Evolutionary conservation across 108 stramenopile species (phyloP).

Genomic region (Poteriospumella lacustris): DNA sequence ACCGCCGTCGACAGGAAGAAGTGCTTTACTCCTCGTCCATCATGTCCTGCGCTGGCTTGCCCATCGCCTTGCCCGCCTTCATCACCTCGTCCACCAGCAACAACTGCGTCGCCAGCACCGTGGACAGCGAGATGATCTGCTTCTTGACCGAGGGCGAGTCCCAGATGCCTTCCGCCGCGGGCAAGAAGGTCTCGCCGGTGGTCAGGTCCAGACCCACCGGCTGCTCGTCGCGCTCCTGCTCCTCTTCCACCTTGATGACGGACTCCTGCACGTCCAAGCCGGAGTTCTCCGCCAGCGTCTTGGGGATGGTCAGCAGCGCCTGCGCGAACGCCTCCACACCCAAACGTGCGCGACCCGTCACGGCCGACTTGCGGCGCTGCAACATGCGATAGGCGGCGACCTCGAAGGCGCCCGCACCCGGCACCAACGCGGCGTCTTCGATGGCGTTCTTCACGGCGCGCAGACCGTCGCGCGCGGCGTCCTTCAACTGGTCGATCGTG

Average conservation of each 20-base stretch:
- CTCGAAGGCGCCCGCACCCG: slow-evolving; percentile 96
- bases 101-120: slow-evolving; percentile 92
- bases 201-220: slow-evolving; percentile 83
- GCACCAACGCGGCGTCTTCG: slow-evolving; percentile 85
- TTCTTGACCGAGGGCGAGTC: slow-evolving; percentile 94
- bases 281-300: slow-evolving; percentile 92
- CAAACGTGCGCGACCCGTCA: slow-evolving; percentile 82
- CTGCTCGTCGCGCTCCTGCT: slow-evolving; percentile 48
- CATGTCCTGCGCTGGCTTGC: slow-evolving; percentile 57
- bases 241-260: slow-evolving; percentile 80
- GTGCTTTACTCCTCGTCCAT: slow-evolving; percentile 42
- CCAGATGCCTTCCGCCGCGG: slow-evolving; percentile 89
- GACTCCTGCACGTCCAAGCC: slow-evolving; percentile 92
- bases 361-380: slow-evolving; percentile 32
- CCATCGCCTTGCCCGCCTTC: slow-evolving; percentile 96
- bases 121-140: slow-evolving; percentile 82
- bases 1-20: too few species aligned
- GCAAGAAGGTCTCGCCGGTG: slow-evolving; percentile 86
- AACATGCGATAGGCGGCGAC: slow-evolving; percentile 64
- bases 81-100: slow-evolving; percentile 97
- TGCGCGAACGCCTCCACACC: slow-evolving; percentile 95
- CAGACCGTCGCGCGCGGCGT: slow-evolving; percentile 94
- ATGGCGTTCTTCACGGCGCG: slow-evolving; percentile 91
- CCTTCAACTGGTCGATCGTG: slow-evolving; percentile 94
- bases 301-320: slow-evolving; percentile 89